A percentile compares a stretch with the other conserved stretches of the same genome.
Conservation (phyloP, 306 rosid species). For the Ormosia emarginata region DNA sequence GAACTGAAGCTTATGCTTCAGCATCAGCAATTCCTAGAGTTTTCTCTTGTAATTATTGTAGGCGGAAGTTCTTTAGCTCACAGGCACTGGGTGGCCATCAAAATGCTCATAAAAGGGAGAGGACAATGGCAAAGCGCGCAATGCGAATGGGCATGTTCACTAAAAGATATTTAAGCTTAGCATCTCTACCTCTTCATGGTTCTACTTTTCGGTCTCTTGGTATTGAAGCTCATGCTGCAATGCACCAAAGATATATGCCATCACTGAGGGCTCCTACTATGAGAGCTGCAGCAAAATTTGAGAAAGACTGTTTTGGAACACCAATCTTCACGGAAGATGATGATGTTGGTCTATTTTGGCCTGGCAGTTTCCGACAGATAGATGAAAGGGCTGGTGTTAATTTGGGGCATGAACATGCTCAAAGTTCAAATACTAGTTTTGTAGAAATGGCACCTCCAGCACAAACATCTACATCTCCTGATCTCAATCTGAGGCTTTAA, state of each 20-base stretch:
- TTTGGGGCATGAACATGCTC: conserved; percentile 23
- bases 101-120: conserved; percentile 89
- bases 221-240: conserved; percentile 65
- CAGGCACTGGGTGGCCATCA: conserved; percentile 96
- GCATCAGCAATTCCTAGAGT: conserved; percentile 46
- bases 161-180: conserved; percentile 63
- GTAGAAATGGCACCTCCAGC: conserved; percentile 30
- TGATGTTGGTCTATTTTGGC: conserved; percentile 66
- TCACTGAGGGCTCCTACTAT: conserved; percentile 39
- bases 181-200: conserved; percentile 83
- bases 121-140: conserved; percentile 86
- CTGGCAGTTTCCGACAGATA: conserved; percentile 77
- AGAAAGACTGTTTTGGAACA: conserved; percentile 41
- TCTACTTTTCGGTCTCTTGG: conserved; percentile 70
- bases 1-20: conserved; percentile 29
- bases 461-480: conserved; percentile 52
- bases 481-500: conserved; percentile 81
- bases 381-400: conserved; percentile 31
- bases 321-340: conserved; percentile 59
- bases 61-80: conserved; percentile 83
- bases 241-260: conserved; percentile 48
- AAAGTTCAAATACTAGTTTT: conserved; percentile 27
- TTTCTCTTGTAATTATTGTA: conserved; percentile 86
- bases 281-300: conserved; percentile 56
- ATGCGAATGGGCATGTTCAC: conserved; percentile 75